A percentile compares a stretch with the other conserved stretches of the same genome.
Evolutionary conservation across 1,139 yeast species (phyloP).

Genomic region (Kazachstania sp.): DNA sequence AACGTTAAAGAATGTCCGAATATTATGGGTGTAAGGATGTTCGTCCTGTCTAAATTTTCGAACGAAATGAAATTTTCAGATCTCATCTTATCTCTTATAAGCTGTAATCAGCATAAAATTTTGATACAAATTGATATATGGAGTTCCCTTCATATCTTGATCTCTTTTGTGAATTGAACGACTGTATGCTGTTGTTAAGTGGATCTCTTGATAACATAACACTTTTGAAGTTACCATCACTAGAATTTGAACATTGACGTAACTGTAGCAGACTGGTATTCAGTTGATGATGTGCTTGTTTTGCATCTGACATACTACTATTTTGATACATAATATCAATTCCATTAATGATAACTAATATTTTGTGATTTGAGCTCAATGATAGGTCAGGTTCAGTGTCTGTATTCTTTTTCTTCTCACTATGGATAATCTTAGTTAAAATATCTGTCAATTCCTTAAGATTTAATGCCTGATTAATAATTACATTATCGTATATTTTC

Average conservation of each 20-base stretch:
- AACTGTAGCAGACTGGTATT: constrained; percentile 19
- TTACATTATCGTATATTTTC: constrained; percentile 21
- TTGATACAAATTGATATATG: constrained; percentile 20
- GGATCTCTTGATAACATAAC: constrained; percentile 1
- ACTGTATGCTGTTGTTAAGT: neutral
- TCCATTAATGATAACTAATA: constrained; percentile 18
- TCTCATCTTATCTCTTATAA: neutral
- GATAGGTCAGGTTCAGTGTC: no score
- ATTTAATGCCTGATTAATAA: constrained; percentile 22
- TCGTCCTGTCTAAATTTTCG: neutral
- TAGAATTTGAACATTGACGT: constrained; percentile 14
- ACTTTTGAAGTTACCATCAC: neutral
- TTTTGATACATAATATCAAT: constrained; percentile 26
- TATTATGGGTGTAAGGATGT: constrained; percentile 4
- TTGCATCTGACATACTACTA: constrained; percentile 15
- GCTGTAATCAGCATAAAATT: constrained; percentile 18
- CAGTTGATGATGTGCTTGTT: constrained; percentile 17
- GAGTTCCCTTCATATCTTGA: constrained; percentile 15
- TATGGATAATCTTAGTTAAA: constrained; percentile 16
- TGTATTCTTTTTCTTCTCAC: neutral
- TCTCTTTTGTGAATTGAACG: constrained; percentile 5
- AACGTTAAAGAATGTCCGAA: neutral
- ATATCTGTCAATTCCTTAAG: constrained; percentile 19
- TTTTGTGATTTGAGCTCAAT: no score
- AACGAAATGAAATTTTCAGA: no score